Evolutionary conservation across 2,329 filamentous ascomycete species (phyloP).

Genomic region (Diaporthe vexans): DNA sequence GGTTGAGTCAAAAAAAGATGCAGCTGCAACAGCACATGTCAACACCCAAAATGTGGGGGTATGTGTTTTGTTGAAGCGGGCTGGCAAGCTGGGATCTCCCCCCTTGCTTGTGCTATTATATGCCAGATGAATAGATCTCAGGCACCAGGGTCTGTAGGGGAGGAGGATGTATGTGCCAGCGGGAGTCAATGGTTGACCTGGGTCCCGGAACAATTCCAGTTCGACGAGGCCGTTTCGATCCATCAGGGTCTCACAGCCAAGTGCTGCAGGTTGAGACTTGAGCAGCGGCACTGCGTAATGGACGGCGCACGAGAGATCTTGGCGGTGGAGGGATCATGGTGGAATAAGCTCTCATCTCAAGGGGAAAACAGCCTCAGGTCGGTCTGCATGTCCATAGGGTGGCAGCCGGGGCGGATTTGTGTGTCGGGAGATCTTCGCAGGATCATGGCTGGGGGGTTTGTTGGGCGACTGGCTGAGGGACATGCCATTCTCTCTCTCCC

Average conservation of each 20-base stretch:
- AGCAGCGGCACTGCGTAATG: slow-evolving; percentile 18
- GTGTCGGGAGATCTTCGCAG: slow-evolving; percentile 32
- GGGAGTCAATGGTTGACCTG: slow-evolving; percentile 15
- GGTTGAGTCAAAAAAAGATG: slow-evolving; percentile 31
- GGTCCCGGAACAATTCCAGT: slow-evolving; percentile 27
- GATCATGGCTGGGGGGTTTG: background rate
- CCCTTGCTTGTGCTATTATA: background rate
- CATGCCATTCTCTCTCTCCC: background rate
- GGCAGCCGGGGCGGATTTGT: slow-evolving; percentile 3
- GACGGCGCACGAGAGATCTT: slow-evolving; percentile 18
- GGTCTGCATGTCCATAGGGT: slow-evolving; percentile 9
- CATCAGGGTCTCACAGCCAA: slow-evolving; percentile 34
- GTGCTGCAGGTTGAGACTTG: slow-evolving; percentile 26
- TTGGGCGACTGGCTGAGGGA: background rate
- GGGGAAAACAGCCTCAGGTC: slow-evolving; percentile 18
- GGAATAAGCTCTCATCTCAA: slow-evolving; percentile 1
- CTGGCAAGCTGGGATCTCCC: background rate
- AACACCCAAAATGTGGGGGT: background rate
- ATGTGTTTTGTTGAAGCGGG: slow-evolving; percentile 4
- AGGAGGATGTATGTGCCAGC: background rate
- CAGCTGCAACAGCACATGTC: slow-evolving; percentile 28
- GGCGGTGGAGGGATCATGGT: slow-evolving; percentile 15
- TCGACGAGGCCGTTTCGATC: slow-evolving; percentile 25
- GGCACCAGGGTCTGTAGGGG: background rate
- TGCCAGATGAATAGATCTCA: slow-evolving; percentile 11